Conservation (phyloP, 1,139 yeast genomes). For the Spathaspora sp. region DNA sequence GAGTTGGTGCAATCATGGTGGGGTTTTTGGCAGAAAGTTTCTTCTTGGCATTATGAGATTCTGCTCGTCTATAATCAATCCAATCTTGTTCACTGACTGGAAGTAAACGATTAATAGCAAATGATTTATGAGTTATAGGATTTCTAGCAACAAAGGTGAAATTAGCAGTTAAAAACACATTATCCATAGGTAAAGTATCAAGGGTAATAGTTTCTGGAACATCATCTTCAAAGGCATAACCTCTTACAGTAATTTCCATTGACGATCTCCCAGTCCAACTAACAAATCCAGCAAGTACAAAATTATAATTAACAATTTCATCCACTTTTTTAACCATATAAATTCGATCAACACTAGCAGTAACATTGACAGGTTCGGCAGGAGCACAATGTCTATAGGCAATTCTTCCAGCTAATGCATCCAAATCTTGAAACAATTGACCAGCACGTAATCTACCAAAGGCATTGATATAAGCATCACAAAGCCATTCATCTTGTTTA, state of each 20-base stretch:
- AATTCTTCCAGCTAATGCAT: constrained; percentile 84
- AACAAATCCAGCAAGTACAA: constrained; percentile 81
- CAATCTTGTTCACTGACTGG: constrained; percentile 76
- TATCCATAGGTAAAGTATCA: constrained; percentile 47
- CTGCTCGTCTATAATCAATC: constrained; percentile 84
- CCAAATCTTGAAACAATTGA: constrained; percentile 87
- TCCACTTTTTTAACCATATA: constrained; percentile 85
- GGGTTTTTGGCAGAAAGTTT: constrained; percentile 70
- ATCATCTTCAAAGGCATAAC: constrained; percentile 66
- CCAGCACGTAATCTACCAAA: constrained; percentile 89
- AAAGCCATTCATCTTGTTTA: constrained; percentile 76
- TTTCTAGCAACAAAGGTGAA: constrained; percentile 95
- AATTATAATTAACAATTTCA: constrained; percentile 71
- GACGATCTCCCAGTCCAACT: constrained; percentile 94
- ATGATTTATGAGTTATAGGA: constrained; percentile 83
- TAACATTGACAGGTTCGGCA: constrained; percentile 88
- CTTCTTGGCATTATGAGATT: constrained; percentile 83
- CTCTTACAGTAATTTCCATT: constrained; percentile 92
- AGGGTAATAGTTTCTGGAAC: constrained; percentile 42
- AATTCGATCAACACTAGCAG: constrained; percentile 91
- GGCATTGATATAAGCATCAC: constrained; percentile 87
- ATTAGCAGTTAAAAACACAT: constrained; percentile 74
- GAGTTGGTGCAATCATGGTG: constrained; percentile 66
- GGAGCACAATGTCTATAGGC: constrained; percentile 87
- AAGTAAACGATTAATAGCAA: constrained; percentile 76